These are phyloP conservation scores for Schizosaccharomyces cryophilus DNA, from an alignment of 805 yeast genomes.

Conservation along the genomic window DNA sequence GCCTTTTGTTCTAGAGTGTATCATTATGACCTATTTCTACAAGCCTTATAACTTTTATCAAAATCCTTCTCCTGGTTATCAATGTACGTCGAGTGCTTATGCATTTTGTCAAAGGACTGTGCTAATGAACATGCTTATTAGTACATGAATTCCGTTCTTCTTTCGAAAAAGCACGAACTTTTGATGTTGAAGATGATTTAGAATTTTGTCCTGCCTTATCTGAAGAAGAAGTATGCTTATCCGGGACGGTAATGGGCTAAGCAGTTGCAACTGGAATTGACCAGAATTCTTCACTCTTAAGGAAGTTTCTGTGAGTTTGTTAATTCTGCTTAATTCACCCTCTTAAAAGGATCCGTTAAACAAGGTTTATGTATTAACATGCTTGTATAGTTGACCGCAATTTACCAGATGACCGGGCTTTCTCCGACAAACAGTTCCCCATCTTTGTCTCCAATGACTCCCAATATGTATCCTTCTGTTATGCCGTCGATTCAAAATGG, in stretches of 20 bases:
- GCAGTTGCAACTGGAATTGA: not conserved
- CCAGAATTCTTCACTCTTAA: not conserved
- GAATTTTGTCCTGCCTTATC: slow-evolving; percentile 37
- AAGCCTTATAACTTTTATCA: not conserved
- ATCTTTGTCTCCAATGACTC: not conserved
- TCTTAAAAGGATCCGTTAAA: not conserved
- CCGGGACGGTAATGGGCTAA: not conserved
- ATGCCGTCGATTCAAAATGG: not conserved
- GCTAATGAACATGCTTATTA: not conserved
- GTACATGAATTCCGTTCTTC: not conserved
- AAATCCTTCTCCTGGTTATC: not conserved
- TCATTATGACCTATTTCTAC: slow-evolving; percentile 1
- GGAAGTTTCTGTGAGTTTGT: not conserved
- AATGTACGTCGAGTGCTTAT: not conserved
- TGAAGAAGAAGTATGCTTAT: slow-evolving; percentile 8
- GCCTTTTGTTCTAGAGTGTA: no score
- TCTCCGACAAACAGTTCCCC: not conserved
- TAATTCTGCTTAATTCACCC: no score
- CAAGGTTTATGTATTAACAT: not conserved
- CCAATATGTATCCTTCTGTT: not conserved
- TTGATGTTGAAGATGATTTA: slow-evolving; percentile 44
- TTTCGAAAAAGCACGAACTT: slow-evolving; percentile 39
- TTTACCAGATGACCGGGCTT: not conserved
- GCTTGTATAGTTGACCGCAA: not conserved
- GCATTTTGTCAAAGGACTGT: no score